These are phyloP conservation scores for Senna tora DNA, from an alignment of 306 rosid genomes.

Conservation along the genomic window DNA sequence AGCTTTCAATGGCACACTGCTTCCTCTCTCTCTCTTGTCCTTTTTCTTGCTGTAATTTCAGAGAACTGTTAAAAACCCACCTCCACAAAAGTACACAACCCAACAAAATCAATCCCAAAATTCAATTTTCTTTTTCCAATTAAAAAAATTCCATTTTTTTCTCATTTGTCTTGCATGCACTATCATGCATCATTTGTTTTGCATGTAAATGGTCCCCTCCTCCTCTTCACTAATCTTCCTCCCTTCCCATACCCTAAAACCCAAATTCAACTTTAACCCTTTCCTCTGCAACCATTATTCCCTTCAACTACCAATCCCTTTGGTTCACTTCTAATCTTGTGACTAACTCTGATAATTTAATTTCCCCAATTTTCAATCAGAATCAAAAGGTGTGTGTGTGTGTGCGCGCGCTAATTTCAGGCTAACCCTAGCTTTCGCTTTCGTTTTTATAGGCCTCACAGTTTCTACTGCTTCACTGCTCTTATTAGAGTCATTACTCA, in stretches of 20 bases:
- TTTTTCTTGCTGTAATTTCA: constrained; percentile 22
- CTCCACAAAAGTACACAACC: constrained; percentile 15
- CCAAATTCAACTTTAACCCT: constrained; percentile 34
- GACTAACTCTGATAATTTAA: not conserved
- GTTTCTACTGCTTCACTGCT: constrained; percentile 48
- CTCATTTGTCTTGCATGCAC: constrained; percentile 48
- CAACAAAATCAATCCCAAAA: not conserved
- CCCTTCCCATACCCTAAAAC: constrained; percentile 9
- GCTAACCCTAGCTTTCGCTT: constrained; percentile 57
- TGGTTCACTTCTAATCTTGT: not conserved
- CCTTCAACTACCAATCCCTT: constrained; percentile 35
- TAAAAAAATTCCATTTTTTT: not conserved
- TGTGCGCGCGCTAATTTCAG: constrained; percentile 40
- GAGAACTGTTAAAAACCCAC: constrained; percentile 33
- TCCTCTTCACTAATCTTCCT: not conserved
- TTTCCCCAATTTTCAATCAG: constrained; percentile 12
- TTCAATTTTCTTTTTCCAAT: no score
- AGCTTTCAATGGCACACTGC: constrained; percentile 11
- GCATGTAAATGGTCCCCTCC: constrained; percentile 37
- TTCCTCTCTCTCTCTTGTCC: constrained; percentile 5
- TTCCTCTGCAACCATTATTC: constrained; percentile 25
- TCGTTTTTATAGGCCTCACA: constrained; percentile 55
- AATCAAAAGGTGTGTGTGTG: constrained; percentile 33
- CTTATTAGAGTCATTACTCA: constrained; percentile 55
- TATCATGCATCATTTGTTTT: constrained; percentile 37